Base-by-base conservation (phyloP, 1,284 basidiomycete genomes). In the Sanghuangporus sanghuang region DNA sequence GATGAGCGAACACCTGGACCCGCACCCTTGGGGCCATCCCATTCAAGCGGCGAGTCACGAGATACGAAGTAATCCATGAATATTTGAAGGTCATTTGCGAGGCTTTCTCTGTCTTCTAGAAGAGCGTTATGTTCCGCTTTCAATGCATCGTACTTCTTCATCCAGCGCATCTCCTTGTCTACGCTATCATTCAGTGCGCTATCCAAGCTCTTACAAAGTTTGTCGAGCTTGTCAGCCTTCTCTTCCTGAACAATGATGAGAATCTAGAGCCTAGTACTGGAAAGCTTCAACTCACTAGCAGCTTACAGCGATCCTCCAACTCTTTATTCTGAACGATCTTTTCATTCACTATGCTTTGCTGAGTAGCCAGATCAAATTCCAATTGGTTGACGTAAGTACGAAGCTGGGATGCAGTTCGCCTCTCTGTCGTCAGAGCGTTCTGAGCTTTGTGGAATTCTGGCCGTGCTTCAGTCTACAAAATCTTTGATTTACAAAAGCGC, bases 81-180 rank as follows among this genome's bases (percentile, higher is more conserved):
- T 12, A 65, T 54, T 40, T 62, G 54, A 12, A 54, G 55, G 36
- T 65, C 64, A 18, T 42, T 55, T n/a, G 49, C 53, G 14, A 65
- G 64, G 54, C 55, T 59, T 23, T 54, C 50, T n/a, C 56, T 53
- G 11, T 65, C 64, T 27, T 42, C 61, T 4, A 55, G 32, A 16
- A 65, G 35, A 11, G 6, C 40, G 4, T 21, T 48, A 36, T 59
- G 48, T 39, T 65, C 64, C 6, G 14, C 35, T 39, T 65, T 62
- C 32, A 65, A 12, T 23, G 38, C 52, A 18, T 59, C 61, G 18
- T 65, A 55, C 40, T 59, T 62, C 12, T 62, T 59, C 61, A 57
- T 65, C 64, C 64, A 65, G 40, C 61, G 59, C 55, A 65, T 62
- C 36, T 65, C 64, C n/a, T 65, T 65, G 36, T 60, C 44, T 7